Percentiles rank a stretch among this genome's conserved stretches.
Evolutionary conservation across 345 rosid species (phyloP).

Genomic region (Eucalyptus sideroxylon): DNA sequence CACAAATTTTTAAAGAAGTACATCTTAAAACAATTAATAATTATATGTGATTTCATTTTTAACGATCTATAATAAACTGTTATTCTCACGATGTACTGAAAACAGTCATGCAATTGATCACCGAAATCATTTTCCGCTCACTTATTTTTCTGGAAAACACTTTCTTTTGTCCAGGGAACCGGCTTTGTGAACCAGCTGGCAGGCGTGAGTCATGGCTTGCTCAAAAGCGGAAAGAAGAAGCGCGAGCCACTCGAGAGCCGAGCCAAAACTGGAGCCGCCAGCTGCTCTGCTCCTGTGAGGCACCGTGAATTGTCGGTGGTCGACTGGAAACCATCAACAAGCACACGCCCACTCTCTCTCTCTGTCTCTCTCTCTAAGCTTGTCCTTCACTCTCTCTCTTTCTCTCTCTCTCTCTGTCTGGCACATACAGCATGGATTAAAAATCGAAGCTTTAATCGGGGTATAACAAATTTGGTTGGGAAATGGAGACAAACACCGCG

Average conservation of each 20-base stretch:
- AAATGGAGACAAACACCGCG: neutral
- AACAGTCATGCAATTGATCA: no score
- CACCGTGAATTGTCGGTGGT: neutral
- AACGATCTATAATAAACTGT: accelerated
- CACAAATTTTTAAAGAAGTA: accelerated
- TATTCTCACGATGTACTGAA: accelerated
- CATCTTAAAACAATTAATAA: accelerated
- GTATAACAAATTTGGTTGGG: neutral
- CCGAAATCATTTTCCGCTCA: no score
- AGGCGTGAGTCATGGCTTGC: no score
- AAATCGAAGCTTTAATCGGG: neutral
- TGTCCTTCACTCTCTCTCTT: neutral
- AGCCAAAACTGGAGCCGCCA: neutral
- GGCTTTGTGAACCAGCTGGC: neutral
- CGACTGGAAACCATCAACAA: neutral
- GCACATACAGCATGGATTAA: neutral
- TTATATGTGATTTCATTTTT: no score
- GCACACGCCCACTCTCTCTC: no score
- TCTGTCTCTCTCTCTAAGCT: neutral
- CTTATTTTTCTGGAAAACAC: no score
- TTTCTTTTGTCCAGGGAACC: neutral
- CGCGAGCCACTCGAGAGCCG: neutral
- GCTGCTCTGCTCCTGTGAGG: neutral
- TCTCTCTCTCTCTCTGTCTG: neutral
- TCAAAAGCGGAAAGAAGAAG: neutral